Conservation (phyloP, 371 early-diverging fungal genomes). For the Thermomucor indicae-seudaticae region DNA sequence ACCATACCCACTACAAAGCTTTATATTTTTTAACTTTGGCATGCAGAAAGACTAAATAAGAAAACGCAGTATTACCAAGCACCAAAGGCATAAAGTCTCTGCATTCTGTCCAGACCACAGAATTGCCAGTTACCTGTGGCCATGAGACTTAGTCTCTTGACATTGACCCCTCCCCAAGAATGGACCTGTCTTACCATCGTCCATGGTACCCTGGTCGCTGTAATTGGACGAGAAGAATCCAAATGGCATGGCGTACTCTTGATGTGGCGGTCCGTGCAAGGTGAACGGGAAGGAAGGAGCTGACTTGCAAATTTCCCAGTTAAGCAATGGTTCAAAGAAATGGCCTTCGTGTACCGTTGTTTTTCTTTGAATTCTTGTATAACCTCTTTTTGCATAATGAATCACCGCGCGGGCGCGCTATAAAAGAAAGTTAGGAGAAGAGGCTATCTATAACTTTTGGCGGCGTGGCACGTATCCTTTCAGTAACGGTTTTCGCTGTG, state of each 20-base stretch:
- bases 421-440: too few relatives aligned
- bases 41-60: background rate
- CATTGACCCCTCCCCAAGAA: background rate
- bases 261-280: too few relatives aligned
- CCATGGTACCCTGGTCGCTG: slow-evolving; percentile 44
- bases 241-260: slow-evolving; percentile 46
- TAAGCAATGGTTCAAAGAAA: too few relatives aligned
- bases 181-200: slow-evolving; percentile 30
- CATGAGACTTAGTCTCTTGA: background rate
- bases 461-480: too few relatives aligned
- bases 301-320: too few relatives aligned
- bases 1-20: slow-evolving; percentile 73
- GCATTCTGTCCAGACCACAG: slow-evolving; percentile 67
- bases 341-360: too few relatives aligned
- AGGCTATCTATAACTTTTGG: too few relatives aligned
- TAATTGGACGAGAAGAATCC: slow-evolving; percentile 41
- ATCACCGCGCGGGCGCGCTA: too few relatives aligned
- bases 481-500: too few relatives aligned
- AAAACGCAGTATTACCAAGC: slow-evolving; percentile 44
- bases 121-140: slow-evolving; percentile 41
- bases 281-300: too few relatives aligned
- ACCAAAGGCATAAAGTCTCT: slow-evolving; percentile 90
- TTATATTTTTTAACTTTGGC: slow-evolving; percentile 1
- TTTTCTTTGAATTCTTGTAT: too few relatives aligned
- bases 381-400: too few relatives aligned